Conservation (phyloP, 257 asterid genomes). For the Solanum ahanhuiri region DNA sequence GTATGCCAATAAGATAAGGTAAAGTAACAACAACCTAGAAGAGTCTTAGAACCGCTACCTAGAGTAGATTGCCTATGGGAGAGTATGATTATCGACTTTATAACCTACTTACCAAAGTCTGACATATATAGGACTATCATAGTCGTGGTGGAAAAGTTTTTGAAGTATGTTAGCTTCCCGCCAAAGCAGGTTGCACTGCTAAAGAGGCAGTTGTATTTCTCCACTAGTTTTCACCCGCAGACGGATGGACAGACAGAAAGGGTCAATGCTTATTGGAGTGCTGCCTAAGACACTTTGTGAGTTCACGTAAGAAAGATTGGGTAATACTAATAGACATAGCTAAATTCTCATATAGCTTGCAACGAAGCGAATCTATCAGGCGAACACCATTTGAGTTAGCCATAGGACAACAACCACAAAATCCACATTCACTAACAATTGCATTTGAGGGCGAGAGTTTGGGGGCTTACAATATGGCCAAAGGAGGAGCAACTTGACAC, state of each 20-base stretch:
- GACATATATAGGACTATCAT: not conserved
- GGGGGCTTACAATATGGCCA: not conserved
- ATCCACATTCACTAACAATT: not conserved
- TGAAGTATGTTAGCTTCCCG: not conserved
- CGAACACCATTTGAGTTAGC: not conserved
- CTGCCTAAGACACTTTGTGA: not conserved
- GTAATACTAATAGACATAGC: not conserved
- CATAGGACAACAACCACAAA: not conserved
- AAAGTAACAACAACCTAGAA: not conserved
- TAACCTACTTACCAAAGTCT: not conserved
- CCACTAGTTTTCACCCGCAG: not conserved
- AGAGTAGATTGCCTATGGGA: not conserved
- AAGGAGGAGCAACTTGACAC: not conserved
- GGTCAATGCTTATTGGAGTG: not conserved
- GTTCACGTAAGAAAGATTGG: not conserved
- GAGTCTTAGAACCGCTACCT: not conserved
- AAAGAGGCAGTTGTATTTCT: not conserved
- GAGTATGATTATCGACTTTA: not conserved
- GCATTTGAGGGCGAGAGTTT: too few species aligned
- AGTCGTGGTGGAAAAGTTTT: not conserved
- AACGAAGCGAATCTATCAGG: too few species aligned
- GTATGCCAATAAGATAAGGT: not conserved
- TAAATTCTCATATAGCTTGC: not conserved
- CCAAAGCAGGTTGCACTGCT: not conserved
- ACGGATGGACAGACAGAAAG: not conserved